Evolutionary conservation across 306 rosid genomes (phyloP).

Genomic region (Fragaria vesca): DNA sequence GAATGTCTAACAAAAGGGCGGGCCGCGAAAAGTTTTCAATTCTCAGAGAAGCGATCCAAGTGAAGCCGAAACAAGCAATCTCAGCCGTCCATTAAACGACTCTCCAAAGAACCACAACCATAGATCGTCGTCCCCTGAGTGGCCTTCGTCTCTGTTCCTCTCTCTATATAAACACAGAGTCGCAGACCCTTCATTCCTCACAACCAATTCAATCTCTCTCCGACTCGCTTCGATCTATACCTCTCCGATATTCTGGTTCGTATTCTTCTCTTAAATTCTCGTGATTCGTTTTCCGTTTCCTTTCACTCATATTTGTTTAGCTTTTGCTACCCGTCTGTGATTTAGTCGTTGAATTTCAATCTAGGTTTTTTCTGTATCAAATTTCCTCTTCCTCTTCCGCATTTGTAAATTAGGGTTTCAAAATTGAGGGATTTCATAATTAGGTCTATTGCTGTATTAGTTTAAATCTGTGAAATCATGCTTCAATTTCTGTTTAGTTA

Average conservation of each 20-base stretch:
- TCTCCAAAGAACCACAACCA: neutral
- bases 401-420: too few relatives aligned
- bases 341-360: too few relatives aligned
- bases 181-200: neutral
- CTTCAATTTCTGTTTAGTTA: neutral
- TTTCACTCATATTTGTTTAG: too few relatives aligned
- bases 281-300: neutral
- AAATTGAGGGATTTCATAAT: neutral
- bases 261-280: neutral
- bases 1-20: too few relatives aligned
- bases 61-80: neutral
- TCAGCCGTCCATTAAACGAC: neutral
- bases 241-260: neutral
- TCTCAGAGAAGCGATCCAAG: slow-evolving; percentile 14
- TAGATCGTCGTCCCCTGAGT: neutral
- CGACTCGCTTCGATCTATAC: too few relatives aligned
- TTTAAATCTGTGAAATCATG: too few relatives aligned
- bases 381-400: too few relatives aligned
- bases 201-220: neutral
- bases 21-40: too few relatives aligned
- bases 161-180: neutral
- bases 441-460: neutral
- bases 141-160: too few relatives aligned
- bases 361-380: too few relatives aligned
- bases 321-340: neutral